Conservation (phyloP, 108 stramenopile genomes). For the Cylindrotheca fusiformis region DNA sequence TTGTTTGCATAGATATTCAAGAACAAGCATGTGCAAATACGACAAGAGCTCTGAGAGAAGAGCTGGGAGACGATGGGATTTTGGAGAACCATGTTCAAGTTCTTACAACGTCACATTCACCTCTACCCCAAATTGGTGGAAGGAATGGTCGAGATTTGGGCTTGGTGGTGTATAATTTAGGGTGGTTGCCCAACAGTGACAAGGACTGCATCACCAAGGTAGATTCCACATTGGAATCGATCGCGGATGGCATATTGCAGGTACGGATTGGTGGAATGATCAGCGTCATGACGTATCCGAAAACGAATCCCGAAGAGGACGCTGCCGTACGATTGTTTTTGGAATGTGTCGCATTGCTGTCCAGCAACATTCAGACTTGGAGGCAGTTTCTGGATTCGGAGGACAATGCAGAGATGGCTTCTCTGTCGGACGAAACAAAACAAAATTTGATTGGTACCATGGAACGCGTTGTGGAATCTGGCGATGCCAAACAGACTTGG, state of each 20-base stretch:
- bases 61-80: not conserved
- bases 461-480: constrained; percentile 34
- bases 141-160: constrained; percentile 33
- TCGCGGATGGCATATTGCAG: constrained; percentile 60
- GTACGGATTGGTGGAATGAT: constrained; percentile 77
- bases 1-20: constrained; percentile 79
- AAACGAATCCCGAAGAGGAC: constrained; percentile 58
- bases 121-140: constrained; percentile 18
- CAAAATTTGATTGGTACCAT: constrained; percentile 30
- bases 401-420: not conserved
- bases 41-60: constrained; percentile 22
- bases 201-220: constrained; percentile 57
- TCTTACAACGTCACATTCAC: constrained; percentile 44
- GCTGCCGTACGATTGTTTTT: constrained; percentile 59
- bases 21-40: constrained; percentile 60
- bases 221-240: constrained; percentile 56
- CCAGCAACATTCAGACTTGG: constrained; percentile 66
- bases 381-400: constrained; percentile 34
- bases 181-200: constrained; percentile 59
- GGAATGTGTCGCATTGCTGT: constrained; percentile 69
- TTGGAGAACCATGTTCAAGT: constrained; percentile 20
- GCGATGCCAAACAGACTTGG: constrained; percentile 53
- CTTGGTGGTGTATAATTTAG: constrained; percentile 80
- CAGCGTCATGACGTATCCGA: constrained; percentile 76
- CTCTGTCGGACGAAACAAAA: not conserved